Evolutionary conservation across 2,329 filamentous ascomycete species (phyloP), one percentile per base, ranked within the genome.

Genomic region (Sphaerulina vaccinii): DNA sequence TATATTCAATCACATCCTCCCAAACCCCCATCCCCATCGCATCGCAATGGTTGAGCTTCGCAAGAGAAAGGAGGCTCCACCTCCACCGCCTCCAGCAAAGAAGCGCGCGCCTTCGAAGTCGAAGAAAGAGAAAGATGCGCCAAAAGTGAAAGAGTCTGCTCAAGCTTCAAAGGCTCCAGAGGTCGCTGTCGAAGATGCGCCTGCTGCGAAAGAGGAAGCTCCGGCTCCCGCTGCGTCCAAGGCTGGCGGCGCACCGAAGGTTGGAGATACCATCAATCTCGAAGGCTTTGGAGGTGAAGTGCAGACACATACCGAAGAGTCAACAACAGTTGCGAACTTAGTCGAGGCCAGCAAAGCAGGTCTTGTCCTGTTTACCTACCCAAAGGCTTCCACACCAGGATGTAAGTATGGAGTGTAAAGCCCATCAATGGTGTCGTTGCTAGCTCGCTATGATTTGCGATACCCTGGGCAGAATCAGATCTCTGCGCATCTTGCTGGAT

Each of bases 351-450:
- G 90, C 79, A 85, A 88, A 73, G 79, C 81, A 29, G 93, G 92
- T 21, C 87, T 97, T 37, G 89, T 96, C 27, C 75, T 97, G 23
- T 96, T 99, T 71, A 96, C 91, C 24, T 97, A 97, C 68, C 93
- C 93, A 53, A 95, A 88, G 74, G 93, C 93, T 10, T 93, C 87
- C 22, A 99, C 93, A 18, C 89, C 90, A 32, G 92, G 92, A 57
- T 97, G 92, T 96, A 83, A 82, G 89, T 36, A 33, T 32, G 27
- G 27, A n/a, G n/a, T n/a, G n/a, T n/a, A n/a, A n/a, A n/a, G n/a
- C n/a, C n/a, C n/a, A n/a, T n/a, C n/a, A n/a, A n/a, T n/a, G n/a
- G n/a, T n/a, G n/a, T n/a, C n/a, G n/a, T n/a, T n/a, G n/a, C n/a
- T n/a, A n/a, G n/a, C n/a, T n/a, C n/a, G n/a, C n/a, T n/a, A n/a